Evolutionary conservation across 1,284 basidiomycete genomes (phyloP), one percentile per base, ranked within the genome.

Genomic region (Waitea zeae): DNA sequence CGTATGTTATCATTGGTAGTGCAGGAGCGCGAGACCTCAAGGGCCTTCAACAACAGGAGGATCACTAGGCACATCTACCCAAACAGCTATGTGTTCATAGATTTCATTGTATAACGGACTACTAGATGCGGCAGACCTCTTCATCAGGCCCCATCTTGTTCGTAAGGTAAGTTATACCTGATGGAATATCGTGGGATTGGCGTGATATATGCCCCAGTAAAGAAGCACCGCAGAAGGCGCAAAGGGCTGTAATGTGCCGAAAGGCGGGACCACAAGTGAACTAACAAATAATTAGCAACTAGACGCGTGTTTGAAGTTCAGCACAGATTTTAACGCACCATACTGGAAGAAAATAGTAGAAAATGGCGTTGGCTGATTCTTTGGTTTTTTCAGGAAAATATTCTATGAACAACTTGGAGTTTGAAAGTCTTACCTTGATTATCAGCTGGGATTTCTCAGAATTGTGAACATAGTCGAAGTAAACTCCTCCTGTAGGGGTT

Each of bases 171-270:
- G n/a, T n/a, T n/a, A 24, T 59, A 64, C 2, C 59, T 53, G 37
- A 65, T 65, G n/a, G 52, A 54, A 39, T 59, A 57, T 9, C 55
- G 46, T 30, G 61, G 54, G 30, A 68, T 67, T 4, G 62, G 58
- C 3, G 54, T 52, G 11, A 68, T 52, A 32, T 59, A 53, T 34
- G 53, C 50, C 1, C 63, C 65, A 1, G 54, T 48, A 24, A 65
- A 46, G 4, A 66, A 42, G 33, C 50, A 55, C 33, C 55, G 52
- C 31, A 67, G 39, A 11, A 67, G 45, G 12, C 62, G 56, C 20
- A 65, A 45, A 1, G 64, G 65, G 42, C 62, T 60, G 43, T 68
- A 68, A 41, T 67, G 64, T 14, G 50, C 52, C 7, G 59, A 57
- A 3, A 68, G 51, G 13, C 53, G 52, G 3, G 54, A 53, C 52